Percentiles rank a stretch among this genome's conserved stretches.
Conservation (phyloP, 805 yeast species). For the Kodamaea jinghongensis region DNA sequence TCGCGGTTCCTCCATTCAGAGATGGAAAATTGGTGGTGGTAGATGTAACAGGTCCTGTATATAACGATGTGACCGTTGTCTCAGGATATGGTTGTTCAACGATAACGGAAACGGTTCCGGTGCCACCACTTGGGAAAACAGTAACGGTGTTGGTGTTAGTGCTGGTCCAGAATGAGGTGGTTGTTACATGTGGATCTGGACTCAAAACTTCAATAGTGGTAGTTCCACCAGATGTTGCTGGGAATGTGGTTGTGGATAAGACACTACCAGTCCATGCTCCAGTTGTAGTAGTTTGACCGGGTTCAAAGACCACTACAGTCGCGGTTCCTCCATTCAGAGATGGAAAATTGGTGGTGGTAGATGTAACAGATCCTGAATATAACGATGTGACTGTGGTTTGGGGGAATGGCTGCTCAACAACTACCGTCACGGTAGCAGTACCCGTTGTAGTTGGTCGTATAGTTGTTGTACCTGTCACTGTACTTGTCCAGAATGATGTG, state of each 20-base stretch:
- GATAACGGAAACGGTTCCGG: constrained; percentile 2
- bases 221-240: constrained; percentile 7
- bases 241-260: constrained; percentile 8
- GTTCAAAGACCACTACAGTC: constrained; percentile 12
- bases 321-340: constrained; percentile 7
- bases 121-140: too few species aligned
- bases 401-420: constrained; percentile 12
- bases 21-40: constrained; percentile 4
- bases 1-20: constrained; percentile 7
- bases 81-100: constrained; percentile 11
- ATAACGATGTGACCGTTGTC: constrained; percentile 2
- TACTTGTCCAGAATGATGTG: constrained; percentile 8
- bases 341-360: constrained; percentile 1
- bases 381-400: constrained; percentile 3
- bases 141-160: neutral
- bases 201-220: constrained; percentile 9
- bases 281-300: constrained; percentile 9
- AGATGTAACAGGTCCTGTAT: neutral
- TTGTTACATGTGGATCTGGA: constrained; percentile 6
- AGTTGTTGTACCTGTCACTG: neutral
- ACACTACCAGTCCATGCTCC: constrained; percentile 10
- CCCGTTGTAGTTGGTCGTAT: constrained; percentile 4
- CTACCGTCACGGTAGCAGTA: constrained; percentile 2
- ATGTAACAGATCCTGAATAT: neutral
- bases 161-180: constrained; percentile 8